These are phyloP conservation scores for Diospyros kaki DNA, from an alignment of 148 eudicot species.

Conservation along the genomic window DNA sequence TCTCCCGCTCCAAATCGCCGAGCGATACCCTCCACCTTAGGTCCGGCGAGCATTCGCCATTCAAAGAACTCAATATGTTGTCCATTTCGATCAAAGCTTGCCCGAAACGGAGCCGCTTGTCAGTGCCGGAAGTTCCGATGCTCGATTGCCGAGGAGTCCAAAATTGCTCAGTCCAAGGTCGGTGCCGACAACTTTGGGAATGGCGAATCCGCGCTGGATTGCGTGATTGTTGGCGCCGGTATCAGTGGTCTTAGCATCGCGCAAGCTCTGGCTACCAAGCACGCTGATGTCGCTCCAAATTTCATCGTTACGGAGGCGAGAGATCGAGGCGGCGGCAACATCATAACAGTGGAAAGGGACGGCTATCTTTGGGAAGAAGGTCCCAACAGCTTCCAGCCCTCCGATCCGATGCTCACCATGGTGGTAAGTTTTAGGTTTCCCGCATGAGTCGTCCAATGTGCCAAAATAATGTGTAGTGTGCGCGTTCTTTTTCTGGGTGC, in stretches of 20 bases:
- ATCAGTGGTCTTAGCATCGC: constrained; percentile 82
- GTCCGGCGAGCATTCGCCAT: not conserved
- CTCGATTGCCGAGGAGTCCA: constrained; percentile 14
- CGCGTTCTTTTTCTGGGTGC: not conserved
- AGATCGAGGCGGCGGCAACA: constrained; percentile 74
- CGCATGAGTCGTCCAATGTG: not conserved
- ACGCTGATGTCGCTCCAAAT: constrained; percentile 21
- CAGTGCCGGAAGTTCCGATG: constrained; percentile 1
- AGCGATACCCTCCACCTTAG: not conserved
- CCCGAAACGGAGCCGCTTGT: not conserved
- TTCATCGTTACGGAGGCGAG: constrained; percentile 68
- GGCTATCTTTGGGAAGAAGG: constrained; percentile 91
- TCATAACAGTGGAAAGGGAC: constrained; percentile 55
- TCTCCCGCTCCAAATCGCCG: not conserved
- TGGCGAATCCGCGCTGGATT: constrained; percentile 34
- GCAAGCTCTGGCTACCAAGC: constrained; percentile 52
- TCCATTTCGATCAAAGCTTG: not conserved
- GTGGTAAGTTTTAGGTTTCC: constrained; percentile 21
- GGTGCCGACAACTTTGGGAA: not conserved
- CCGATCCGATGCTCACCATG: constrained; percentile 72
- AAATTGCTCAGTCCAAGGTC: constrained; percentile 13
- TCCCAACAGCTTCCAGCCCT: constrained; percentile 88
- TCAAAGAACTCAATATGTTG: not conserved
- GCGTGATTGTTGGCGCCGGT: constrained; percentile 75
- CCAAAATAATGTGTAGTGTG: not conserved